Percentiles rank a stretch among this genome's conserved stretches.
Evolutionary conservation across 1,284 basidiomycete genomes (phyloP).

Genomic region (Sporisorium exsertum): DNA sequence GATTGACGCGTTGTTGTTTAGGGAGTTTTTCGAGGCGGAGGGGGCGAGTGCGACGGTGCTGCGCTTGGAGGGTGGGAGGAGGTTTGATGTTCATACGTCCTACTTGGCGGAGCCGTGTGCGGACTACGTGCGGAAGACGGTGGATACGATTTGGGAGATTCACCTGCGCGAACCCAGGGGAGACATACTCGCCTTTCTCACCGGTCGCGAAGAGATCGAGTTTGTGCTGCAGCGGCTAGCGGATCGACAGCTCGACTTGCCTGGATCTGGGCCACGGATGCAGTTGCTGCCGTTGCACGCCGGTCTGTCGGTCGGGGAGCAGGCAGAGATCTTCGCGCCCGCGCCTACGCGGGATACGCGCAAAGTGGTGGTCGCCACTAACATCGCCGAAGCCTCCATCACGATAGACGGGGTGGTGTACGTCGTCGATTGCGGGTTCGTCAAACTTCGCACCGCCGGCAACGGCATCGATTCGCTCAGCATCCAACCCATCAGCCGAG

Average conservation of each 20-base stretch:
- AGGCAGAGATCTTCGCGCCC: conserved; percentile 84
- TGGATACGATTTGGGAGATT: conserved; percentile 69
- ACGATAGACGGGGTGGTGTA: conserved; percentile 95
- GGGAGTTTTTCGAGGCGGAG: conserved; percentile 80
- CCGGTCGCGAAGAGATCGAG: conserved; percentile 74
- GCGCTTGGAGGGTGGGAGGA: conserved; percentile 69
- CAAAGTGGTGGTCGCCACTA: conserved; percentile 93
- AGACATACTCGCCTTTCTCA: conserved; percentile 72
- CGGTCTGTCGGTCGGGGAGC: conserved; percentile 85
- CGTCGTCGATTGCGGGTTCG: conserved; percentile 94
- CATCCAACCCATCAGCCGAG: conserved; percentile 67
- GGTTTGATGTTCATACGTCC: conserved; percentile 70
- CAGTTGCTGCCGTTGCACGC: conserved; percentile 85
- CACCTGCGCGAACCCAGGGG: conserved; percentile 73
- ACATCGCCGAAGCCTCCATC: conserved; percentile 96
- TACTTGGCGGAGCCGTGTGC: conserved; percentile 67
- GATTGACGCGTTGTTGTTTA: conserved; percentile 86
- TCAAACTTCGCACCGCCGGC: conserved; percentile 77
- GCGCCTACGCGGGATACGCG: conserved; percentile 77
- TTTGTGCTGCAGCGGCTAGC: conserved; percentile 82
- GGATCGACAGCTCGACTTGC: conserved; percentile 80
- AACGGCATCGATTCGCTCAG: conserved; percentile 69
- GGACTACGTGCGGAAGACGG: conserved; percentile 68
- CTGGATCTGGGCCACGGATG: conserved; percentile 73
- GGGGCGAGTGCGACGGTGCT: conserved; percentile 61